Conservation (phyloP, 2,329 filamentous ascomycete genomes). For the Fusarium falciforme region DNA sequence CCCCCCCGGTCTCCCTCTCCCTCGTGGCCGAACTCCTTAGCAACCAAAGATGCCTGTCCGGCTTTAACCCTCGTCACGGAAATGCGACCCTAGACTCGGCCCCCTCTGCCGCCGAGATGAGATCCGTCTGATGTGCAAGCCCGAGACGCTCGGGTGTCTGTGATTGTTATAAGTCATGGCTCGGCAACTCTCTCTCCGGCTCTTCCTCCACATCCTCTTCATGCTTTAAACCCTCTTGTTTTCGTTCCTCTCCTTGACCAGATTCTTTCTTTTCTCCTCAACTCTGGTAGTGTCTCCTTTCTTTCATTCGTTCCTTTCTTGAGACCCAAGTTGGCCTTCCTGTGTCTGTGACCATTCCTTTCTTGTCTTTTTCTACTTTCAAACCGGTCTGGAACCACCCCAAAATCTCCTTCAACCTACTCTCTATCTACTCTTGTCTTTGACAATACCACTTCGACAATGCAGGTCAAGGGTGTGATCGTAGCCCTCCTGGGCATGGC, state of each 20-base stretch:
- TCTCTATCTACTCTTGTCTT: conserved; percentile 15
- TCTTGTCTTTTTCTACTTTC: conserved; percentile 48
- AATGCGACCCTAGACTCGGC: conserved; percentile 25
- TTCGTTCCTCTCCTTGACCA: conserved; percentile 45
- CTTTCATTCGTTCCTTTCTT: conserved; percentile 61
- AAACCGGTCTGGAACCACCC: conserved; percentile 63
- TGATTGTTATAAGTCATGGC: conserved; percentile 50
- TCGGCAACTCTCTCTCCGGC: conserved; percentile 51
- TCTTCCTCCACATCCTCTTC: conserved; percentile 46
- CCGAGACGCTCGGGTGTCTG: conserved; percentile 46
- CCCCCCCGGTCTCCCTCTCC: conserved; percentile 9
- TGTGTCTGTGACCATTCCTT: conserved; percentile 60
- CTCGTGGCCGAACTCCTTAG: background rate
- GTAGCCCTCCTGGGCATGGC: conserved; percentile 62
- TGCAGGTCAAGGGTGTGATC: conserved; percentile 64
- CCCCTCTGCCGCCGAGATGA: conserved; percentile 42
- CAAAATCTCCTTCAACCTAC: conserved; percentile 22
- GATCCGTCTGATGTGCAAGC: conserved; percentile 48
- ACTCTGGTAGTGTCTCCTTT: conserved; percentile 61
- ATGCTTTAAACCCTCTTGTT: conserved; percentile 48
- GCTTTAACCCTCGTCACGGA: conserved; percentile 23
- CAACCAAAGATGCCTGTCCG: conserved; percentile 13
- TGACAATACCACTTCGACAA: conserved; percentile 51
- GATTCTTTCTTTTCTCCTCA: conserved; percentile 53
- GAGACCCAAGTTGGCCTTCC: conserved; percentile 42